Evolutionary conservation across 257 asterid genomes (phyloP).

Genomic region (Nicotiana otophora): DNA sequence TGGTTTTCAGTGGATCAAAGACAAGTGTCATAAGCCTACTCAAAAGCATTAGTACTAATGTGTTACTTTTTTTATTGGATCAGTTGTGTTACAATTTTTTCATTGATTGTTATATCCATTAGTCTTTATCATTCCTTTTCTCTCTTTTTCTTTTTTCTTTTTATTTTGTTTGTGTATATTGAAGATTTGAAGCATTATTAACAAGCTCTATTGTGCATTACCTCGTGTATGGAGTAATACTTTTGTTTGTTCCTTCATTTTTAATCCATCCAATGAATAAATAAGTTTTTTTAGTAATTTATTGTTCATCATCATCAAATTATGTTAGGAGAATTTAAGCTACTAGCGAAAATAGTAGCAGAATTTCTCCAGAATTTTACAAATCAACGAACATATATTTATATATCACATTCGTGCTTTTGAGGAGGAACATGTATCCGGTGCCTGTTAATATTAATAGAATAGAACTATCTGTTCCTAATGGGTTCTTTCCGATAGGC

Average conservation of each 20-base stretch:
- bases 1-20: slow-evolving; percentile 71
- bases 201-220: background rate
- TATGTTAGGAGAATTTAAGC: too few relatives aligned
- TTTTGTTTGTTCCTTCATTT: background rate
- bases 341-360: too few relatives aligned
- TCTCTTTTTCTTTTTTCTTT: background rate
- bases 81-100: too few relatives aligned
- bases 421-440: too few relatives aligned
- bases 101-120: background rate
- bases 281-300: background rate
- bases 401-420: too few relatives aligned
- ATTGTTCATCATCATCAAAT: background rate
- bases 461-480: too few relatives aligned
- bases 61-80: background rate
- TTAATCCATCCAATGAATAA: background rate
- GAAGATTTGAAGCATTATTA: background rate
- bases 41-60: slow-evolving; percentile 24
- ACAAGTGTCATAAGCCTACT: slow-evolving; percentile 50
- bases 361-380: too few relatives aligned
- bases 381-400: too few relatives aligned
- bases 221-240: background rate
- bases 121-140: background rate
- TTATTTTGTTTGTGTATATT: background rate
- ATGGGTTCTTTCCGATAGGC: too few relatives aligned
- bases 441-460: too few relatives aligned